Evolutionary conservation across 2,329 filamentous ascomycete species (phyloP), one percentile per base, ranked within the genome.

Genomic region (Trichoderma gracile): DNA sequence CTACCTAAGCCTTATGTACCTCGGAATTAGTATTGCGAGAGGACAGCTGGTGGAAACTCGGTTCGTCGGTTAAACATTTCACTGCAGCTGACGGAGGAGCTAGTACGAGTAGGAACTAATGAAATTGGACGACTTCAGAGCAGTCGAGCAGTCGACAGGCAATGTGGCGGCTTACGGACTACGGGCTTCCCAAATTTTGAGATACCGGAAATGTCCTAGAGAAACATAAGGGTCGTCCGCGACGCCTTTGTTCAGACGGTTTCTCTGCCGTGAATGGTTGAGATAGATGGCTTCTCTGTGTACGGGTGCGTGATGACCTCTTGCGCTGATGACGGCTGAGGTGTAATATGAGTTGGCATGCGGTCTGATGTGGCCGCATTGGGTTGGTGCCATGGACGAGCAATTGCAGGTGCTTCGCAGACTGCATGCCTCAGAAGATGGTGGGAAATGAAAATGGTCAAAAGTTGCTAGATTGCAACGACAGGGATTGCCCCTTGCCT

Each of bases 121-220:
- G 30, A 30, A 8, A 30, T 30, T 30, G 30, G 9, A 30, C 1
- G 30, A 10, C 9, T 8, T 30, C 8, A 5, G 33, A 38, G 33
- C 12, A 38, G 33, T 38, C 33, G 12, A 14, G 12, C 33, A 14
- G 12, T 38, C 33, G 12, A 38, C 1, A 5, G 12, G 10, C 5
- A 38, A 17, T 23, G 47, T 61, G 58, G 58, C 58, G 58, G 58
- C 58, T 61, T 53, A 61, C 38, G 23, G 47, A 19, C 46, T 19
- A 21, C 12, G 21, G 9, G 58, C 49, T 30, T 19, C 30, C 47
- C 45, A 45, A 61, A 53, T 45, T 53, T 38, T 53, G 33, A 53
- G 47, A 1, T 23, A n/a, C 38, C 27, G 12, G 17, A 5, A 45
- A 30, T 43, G 27, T 38, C 38, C 12, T 25, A 15, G 25, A 40